Evolutionary conservation across 257 asterid genomes (phyloP).

Genomic region (Solanum paucissectum): DNA sequence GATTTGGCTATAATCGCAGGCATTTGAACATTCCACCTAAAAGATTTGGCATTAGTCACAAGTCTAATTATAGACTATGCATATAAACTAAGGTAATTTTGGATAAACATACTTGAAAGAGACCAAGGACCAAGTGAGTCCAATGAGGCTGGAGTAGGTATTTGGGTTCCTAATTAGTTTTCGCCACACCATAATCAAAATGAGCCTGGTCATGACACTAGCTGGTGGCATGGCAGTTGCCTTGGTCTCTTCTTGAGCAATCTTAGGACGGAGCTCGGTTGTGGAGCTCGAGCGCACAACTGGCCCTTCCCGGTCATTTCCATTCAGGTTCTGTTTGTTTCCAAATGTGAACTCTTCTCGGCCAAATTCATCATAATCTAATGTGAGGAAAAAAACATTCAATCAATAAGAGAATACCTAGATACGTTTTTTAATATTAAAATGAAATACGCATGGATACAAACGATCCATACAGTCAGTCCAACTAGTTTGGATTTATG

Average conservation of each 20-base stretch:
- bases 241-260: slow-evolving; percentile 16
- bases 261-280: slow-evolving; percentile 71
- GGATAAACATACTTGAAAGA: slow-evolving; percentile 20
- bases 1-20: slow-evolving; percentile 36
- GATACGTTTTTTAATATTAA: background rate
- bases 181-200: slow-evolving; percentile 41
- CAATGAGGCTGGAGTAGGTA: slow-evolving; percentile 37
- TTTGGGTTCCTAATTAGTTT: slow-evolving; percentile 36
- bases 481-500: background rate
- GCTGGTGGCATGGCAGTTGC: slow-evolving; percentile 32
- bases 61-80: background rate
- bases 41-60: background rate
- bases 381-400: background rate
- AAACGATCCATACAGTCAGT: background rate
- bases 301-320: slow-evolving; percentile 32
- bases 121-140: slow-evolving; percentile 32
- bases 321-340: slow-evolving; percentile 19
- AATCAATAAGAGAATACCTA: background rate
- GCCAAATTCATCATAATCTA: slow-evolving; percentile 86
- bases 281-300: slow-evolving; percentile 80
- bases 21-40: slow-evolving; percentile 37
- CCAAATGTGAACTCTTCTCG: slow-evolving; percentile 42
- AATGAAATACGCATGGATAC: background rate
- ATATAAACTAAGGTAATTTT: background rate
- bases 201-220: slow-evolving; percentile 37